Base-by-base conservation (phyloP, 306 rosid genomes). In the Prunus dulcis region DNA sequence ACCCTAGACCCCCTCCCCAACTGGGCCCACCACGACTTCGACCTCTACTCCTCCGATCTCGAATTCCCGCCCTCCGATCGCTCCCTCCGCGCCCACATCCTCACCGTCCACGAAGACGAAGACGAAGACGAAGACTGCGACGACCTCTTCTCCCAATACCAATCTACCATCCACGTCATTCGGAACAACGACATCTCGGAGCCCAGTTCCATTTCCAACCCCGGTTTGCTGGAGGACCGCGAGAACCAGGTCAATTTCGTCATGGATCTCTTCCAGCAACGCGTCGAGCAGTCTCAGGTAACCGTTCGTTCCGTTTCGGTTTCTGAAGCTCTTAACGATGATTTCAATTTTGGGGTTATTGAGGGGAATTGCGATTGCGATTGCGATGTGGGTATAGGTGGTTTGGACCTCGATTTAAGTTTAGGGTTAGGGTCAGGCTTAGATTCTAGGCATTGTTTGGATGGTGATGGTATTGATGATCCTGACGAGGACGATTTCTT, bases 191-290 rank as follows among this genome's bases (percentile, higher is more conserved):
- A 66, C 17, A 76, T 78, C 38, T 76, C 84, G 6, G 84, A 64
- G 50, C 74, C 61, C 22, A 85, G 74, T 27, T 84, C 90, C 15
- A 72, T 69, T 12, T 72, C 76, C 78, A n/a, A 30, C 81, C 43
- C 77, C 78, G 87, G 75, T 60, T 79, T 81, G 25, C 14, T 77
- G 53, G 86, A 79, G 22, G 85, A 83, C 82, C 89, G 91, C 34
- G 89, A 87, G 32, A 85, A 85, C 56, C 93, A 86, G 83, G 93
- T 84, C 28, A 88, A 80, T 76, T 93, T 86, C 77, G 97, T 91
- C 25, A 89, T 93, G 91, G 93, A 93, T 88, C 88, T 93, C 20
- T 86, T 91, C 74, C 95, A 89, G 12, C 98, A 93, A 46, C 93
- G 98, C n/a, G 93, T 93, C 6, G 98, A 93, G 73, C 95, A 91